These are phyloP conservation scores for Colletotrichum graminicola DNA, from an alignment of 2,329 filamentous ascomycete genomes.

Conservation along the genomic window DNA sequence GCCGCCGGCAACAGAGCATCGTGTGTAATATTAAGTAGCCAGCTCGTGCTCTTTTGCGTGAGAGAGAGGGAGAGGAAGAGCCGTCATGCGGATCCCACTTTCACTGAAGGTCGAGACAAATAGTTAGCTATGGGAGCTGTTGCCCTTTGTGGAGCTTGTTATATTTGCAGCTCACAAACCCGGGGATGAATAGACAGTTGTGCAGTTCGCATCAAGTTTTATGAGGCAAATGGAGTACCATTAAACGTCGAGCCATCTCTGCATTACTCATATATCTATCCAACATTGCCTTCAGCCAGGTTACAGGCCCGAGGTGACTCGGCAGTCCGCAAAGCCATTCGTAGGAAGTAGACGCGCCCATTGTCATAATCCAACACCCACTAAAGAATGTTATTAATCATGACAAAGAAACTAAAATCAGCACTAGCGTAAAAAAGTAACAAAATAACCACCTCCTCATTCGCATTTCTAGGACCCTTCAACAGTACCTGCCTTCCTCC, in stretches of 20 bases:
- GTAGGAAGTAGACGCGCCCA: constrained; percentile 32
- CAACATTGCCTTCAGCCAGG: constrained; percentile 31
- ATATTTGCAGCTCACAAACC: too few relatives aligned
- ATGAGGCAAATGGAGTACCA: background rate
- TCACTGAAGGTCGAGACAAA: background rate
- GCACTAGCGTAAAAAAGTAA: background rate
- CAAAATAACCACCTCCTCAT: background rate
- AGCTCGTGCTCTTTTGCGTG: background rate
- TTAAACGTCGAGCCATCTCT: constrained; percentile 37
- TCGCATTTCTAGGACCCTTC: background rate
- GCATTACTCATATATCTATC: constrained; percentile 42
- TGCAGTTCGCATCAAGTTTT: background rate
- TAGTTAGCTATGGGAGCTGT: background rate
- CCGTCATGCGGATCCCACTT: too few relatives aligned
- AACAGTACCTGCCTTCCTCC: background rate
- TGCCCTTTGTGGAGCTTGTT: background rate
- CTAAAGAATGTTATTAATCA: constrained; percentile 18
- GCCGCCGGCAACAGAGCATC: background rate
- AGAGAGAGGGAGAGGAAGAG: background rate
- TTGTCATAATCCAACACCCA: constrained; percentile 30
- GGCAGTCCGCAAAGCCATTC: constrained; percentile 23
- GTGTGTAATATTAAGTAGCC: background rate
- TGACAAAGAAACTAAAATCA: constrained; percentile 3
- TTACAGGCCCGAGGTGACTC: constrained; percentile 6
- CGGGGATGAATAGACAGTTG: background rate